phyloP scores from a whole-genome alignment of 2,329 filamentous ascomycete genomes.

The Paecilomyces niveus region DNA sequence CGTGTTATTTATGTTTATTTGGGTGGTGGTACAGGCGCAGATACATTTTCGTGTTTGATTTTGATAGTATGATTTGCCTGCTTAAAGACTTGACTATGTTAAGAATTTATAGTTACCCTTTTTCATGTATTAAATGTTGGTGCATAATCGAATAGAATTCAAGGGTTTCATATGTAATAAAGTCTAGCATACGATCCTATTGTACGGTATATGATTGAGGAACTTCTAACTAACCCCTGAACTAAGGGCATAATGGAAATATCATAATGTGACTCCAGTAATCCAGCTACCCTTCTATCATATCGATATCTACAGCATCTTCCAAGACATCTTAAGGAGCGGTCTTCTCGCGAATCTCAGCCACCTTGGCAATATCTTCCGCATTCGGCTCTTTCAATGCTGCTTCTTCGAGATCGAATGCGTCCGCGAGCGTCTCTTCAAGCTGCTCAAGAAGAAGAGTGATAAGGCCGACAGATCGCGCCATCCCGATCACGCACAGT shows the following conservation, averaged over 20 bases:
- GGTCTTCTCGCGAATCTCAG: constrained; percentile 20
- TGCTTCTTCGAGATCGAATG: constrained; percentile 18
- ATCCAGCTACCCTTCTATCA: neutral
- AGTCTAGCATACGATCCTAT: neutral
- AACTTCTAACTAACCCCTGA: neutral
- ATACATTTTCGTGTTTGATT: no score
- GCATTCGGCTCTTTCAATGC: constrained; percentile 21
- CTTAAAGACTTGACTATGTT: no score
- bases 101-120: no score
- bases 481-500: constrained; percentile 26
- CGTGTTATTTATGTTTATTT: neutral
- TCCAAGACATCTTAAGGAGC: neutral
- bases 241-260: neutral
- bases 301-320: neutral
- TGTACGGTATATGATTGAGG: neutral
- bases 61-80: no score
- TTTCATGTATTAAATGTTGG: no score
- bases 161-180: neutral
- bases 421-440: constrained; percentile 23
- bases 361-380: constrained; percentile 20
- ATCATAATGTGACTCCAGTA: neutral
- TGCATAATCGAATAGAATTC: no score
- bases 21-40: no score
- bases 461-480: constrained; percentile 27
- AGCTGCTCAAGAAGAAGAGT: constrained; percentile 26